Evolutionary conservation across 2,329 filamentous ascomycete genomes (phyloP), one percentile per base, ranked within the genome.

Genomic region (Phialophora expanda): DNA sequence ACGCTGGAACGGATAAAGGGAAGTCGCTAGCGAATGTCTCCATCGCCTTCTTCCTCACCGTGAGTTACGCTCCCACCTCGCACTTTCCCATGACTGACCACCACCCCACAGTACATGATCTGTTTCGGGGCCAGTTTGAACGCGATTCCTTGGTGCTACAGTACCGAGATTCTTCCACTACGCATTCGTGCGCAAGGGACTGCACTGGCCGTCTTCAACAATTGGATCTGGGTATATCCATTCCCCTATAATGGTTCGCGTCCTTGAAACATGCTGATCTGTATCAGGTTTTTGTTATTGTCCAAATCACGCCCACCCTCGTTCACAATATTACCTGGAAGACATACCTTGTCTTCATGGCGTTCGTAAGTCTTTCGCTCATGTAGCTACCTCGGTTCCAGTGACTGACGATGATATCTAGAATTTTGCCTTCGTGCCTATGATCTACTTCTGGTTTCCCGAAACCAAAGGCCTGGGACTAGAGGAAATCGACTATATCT

Each of bases 121-220:
- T 76, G 79, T 51, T 81, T 79, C 61, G 80, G 80, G 4, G 78
- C 78, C 1, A 78, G 78, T 1, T 77, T 79, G 3, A 83, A 83
- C 66, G 81, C 79, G 65, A 80, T 84, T 20, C 82, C 82, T 2
- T 84, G 82, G 82, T 80, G 82, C 1, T 82, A 82, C 66, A 80
- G 81, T 3, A 80, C 82, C 0, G 81, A 85, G 68, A 82, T 85
- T 50, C 73, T 84, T 1, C 82, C 83, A 0, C 76, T 84, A 3
- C 80, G 83, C 65, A 82, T 81, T 3, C 76, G 82, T 34, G 78
- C 82, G 2, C 83, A 84, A 71, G 82, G 82, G 17, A 82, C 78
- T 11, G 81, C 83, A 4, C 78, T 84, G 38, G 81, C 81, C 1
- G 82, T 83, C 32, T 80, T 78, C 0, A 76, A 78, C 1, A 84